These are phyloP conservation scores for Pistacia integerrima DNA, from an alignment of 345 rosid species.

Conservation along the genomic window DNA sequence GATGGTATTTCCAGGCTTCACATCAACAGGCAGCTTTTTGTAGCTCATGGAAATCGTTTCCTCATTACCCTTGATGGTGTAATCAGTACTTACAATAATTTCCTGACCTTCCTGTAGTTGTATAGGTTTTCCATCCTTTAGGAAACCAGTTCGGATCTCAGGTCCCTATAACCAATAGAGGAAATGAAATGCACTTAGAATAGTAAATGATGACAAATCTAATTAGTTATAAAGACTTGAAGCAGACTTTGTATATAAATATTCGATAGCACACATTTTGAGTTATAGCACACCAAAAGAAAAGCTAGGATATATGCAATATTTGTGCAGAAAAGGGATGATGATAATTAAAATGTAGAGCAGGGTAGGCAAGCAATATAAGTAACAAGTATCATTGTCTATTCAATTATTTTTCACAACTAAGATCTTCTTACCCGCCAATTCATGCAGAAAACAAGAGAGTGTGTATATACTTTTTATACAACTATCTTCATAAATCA, in stretches of 20 bases:
- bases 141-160: conserved; percentile 73
- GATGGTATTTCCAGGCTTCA: conserved; percentile 74
- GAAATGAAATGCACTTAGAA: not conserved
- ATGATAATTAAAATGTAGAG: too few species aligned
- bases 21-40: conserved; percentile 74
- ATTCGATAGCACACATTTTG: not conserved
- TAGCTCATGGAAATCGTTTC: conserved; percentile 86
- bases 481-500: too few species aligned
- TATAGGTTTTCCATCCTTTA: conserved; percentile 60
- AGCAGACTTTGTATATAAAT: not conserved
- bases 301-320: not conserved
- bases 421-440: too few species aligned
- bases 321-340: too few species aligned
- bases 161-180: conserved; percentile 51
- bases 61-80: conserved; percentile 66
- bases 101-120: conserved; percentile 68
- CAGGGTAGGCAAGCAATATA: too few species aligned
- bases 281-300: not conserved
- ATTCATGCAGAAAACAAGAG: too few species aligned
- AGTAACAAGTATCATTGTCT: too few species aligned
- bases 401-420: too few species aligned
- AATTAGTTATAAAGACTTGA: not conserved
- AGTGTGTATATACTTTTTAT: too few species aligned
- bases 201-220: not conserved
- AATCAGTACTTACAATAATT: conserved; percentile 72